These are phyloP conservation scores for Boletus vermiculosoides DNA, from an alignment of 768 basidiomycete species.

Conservation along the genomic window DNA sequence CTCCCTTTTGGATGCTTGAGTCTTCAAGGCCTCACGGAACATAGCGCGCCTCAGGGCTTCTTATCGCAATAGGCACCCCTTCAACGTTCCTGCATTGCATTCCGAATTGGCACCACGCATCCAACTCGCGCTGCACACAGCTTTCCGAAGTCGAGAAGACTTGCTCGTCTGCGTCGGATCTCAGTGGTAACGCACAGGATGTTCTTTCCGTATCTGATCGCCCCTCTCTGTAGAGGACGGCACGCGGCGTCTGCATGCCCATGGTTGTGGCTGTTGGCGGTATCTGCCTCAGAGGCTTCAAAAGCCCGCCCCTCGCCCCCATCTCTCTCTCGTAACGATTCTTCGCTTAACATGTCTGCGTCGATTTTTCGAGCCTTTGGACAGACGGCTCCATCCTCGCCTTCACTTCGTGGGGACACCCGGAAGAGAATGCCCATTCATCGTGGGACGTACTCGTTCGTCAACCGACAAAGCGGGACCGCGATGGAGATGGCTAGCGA, in stretches of 20 bases:
- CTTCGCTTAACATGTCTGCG: constrained; percentile 15
- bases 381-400: constrained; percentile 11
- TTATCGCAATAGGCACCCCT: background rate
- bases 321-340: background rate
- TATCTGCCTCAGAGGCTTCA: constrained; percentile 7
- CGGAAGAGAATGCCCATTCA: constrained; percentile 27
- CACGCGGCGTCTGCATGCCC: constrained; percentile 24
- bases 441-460: constrained; percentile 32
- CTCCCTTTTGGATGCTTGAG: background rate
- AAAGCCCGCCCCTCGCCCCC: constrained; percentile 2
- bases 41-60: background rate
- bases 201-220: constrained; percentile 12
- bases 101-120: background rate
- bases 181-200: constrained; percentile 10
- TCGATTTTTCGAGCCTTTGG: constrained; percentile 24
- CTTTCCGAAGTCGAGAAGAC: constrained; percentile 22
- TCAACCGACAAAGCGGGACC: constrained; percentile 34
- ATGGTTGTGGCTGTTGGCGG: constrained; percentile 13
- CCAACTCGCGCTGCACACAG: constrained; percentile 9
- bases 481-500: constrained; percentile 30
- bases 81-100: constrained; percentile 8
- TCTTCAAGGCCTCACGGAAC: background rate
- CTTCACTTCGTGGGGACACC: constrained; percentile 10
- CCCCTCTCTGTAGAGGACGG: background rate
- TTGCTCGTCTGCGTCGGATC: constrained; percentile 1